Base-by-base conservation (phyloP, 495 filamentous ascomycete species). In the Elasticomyces elasticus region DNA sequence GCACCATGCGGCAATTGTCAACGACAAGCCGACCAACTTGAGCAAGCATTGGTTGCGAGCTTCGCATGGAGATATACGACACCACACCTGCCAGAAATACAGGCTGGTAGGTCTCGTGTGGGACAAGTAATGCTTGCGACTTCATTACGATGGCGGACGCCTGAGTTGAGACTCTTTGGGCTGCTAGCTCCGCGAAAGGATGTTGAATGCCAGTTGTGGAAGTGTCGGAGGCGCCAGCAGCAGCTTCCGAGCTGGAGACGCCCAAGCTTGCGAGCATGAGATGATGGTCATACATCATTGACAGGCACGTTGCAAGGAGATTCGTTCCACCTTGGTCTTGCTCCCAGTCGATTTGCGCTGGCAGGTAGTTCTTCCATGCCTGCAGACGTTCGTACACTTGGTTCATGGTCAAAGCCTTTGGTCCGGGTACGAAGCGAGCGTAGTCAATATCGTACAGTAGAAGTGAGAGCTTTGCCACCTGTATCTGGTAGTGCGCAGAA, bases 171-270 rank as follows among this genome's bases (percentile, higher is more conserved):
- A 45, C 24, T 23, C 42, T 23, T 26, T 45, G 42, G 25, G 42
- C 42, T 12, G 13, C 64, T 64, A 12, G 45, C 45, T 22, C 58
- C 58, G 26, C 31, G 33, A 22, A 35, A 24, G 13, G 33, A 35
- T 19, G 19, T 10, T 23, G n/a, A 6, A 40, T 28, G 48, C 5
- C 20, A 7, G 6, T 20, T 2, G 19, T 24, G 33, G 15, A 13
- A 38, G 19, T 11, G 5, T 22, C 48, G 23, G 6, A 17, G 28
- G 4, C 11, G 28, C 5, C 20, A 2, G 33, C 30, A 6, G 42
- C 48, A 5, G 26, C 19, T 10, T 33, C 33, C 48, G 20, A 33
- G 48, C 19, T 20, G 4, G 28, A 38, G 15, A 19, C 15, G 13
- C 48, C 48, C 1, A 51, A 2, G 31, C 30, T 19, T 17, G 33